Base-by-base conservation (phyloP, 2,329 filamentous ascomycete genomes). In the Emericellopsis cladophorae region DNA sequence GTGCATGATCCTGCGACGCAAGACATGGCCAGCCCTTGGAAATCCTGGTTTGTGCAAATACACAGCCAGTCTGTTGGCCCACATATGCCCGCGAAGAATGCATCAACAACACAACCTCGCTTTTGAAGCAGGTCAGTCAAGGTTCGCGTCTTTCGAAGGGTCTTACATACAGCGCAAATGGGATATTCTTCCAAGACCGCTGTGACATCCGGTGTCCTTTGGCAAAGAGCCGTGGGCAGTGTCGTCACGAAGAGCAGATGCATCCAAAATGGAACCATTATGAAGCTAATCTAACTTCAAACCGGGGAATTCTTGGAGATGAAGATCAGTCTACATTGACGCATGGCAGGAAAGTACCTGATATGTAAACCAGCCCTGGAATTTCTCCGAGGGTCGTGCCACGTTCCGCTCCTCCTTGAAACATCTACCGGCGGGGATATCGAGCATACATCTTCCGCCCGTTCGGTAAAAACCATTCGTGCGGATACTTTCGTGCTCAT, bases 1-100 rank as follows among this genome's bases (percentile, higher is more conserved):
- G 43, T 45, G 41, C 44, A 45, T 18, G 16, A 37, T 12, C 15
- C 7, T 12, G 32, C 18, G 14, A 45, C 44, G 35, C 44, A 45
- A 15, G 35, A 11, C 7, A 31, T 42, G 31, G 43, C 44, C n/a
- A 21, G 8, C 9, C n/a, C 18, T 15, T 35, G 32, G 32, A 35
- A 12, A 8, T 35, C 9, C 32, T 35, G n/a, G n/a, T 35, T 7
- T 3, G 8, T 35, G 32, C n/a, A 21, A 14, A 35, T 9, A 14
- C 32, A 35, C 8, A 9, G 5, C n/a, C n/a, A 35, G 18, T 35
- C 32, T 5, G n/a, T 21, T 35, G n/a, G 8, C n/a, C n/a, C 32
- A 7, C 32, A 35, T 15, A 15, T 35, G n/a, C 32, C 32, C 9
- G n/a, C 4, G 32, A 35, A 21, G n/a, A 35, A 35, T 9, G n/a